Conservation (phyloP, 2,329 filamentous ascomycete species). For the Colletotrichum noveboracense region DNA sequence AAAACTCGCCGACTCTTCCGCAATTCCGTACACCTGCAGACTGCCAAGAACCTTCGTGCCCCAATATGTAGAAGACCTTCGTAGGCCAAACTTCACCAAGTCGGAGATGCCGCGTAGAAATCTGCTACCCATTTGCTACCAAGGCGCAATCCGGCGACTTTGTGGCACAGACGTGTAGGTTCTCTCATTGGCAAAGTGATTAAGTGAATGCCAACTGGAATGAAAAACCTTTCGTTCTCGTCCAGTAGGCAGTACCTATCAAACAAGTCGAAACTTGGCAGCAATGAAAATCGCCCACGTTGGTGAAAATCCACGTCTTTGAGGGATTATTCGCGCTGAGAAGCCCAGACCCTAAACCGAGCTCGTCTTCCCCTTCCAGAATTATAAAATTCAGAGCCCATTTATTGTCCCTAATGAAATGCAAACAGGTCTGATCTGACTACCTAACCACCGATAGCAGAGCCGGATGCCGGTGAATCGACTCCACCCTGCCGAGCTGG, state of each 20-base stretch:
- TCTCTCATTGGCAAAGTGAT: neutral
- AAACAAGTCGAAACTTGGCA: neutral
- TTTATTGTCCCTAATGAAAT: neutral
- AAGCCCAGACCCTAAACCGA: neutral
- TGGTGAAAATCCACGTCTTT: neutral
- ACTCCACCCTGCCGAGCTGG: neutral
- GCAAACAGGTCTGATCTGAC: neutral
- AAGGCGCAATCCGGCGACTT: neutral
- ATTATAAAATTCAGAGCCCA: neutral
- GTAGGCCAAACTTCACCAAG: neutral
- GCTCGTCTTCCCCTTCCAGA: rapidly evolving
- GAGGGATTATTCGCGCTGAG: neutral
- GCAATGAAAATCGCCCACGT: rapidly evolving
- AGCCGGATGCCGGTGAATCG: neutral
- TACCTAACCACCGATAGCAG: neutral
- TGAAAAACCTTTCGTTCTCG: neutral
- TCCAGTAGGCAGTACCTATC: neutral
- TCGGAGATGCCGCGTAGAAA: neutral
- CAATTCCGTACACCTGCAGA: neutral
- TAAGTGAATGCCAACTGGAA: neutral
- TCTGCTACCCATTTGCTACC: neutral
- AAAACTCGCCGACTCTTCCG: neutral
- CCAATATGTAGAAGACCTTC: neutral
- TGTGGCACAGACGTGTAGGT: neutral
- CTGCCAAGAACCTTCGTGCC: rapidly evolving